These are phyloP conservation scores for Coemansia sp. DNA, from an alignment of 192 early-diverging fungal genomes.

Conservation along the genomic window DNA sequence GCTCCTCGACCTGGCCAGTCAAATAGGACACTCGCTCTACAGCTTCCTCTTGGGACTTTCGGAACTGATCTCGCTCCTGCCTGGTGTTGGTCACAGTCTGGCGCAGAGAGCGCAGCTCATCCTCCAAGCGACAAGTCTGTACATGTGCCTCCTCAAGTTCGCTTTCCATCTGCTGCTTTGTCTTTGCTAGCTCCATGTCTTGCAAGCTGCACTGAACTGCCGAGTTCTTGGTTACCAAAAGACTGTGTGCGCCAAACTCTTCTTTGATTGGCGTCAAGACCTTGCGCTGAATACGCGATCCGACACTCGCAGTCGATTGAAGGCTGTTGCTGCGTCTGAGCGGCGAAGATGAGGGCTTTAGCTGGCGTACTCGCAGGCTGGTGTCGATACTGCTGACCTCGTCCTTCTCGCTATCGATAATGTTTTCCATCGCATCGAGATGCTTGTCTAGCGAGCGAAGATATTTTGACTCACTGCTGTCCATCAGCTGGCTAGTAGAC, in stretches of 20 bases:
- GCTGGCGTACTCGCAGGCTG: not conserved
- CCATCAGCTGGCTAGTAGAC: slow-evolving; percentile 43
- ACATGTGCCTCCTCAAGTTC: slow-evolving; percentile 11
- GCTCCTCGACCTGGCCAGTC: slow-evolving; percentile 45
- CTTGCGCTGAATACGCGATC: slow-evolving; percentile 18
- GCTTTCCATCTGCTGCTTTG: not conserved
- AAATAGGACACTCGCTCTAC: slow-evolving; percentile 32
- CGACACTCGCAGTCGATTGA: slow-evolving; percentile 2
- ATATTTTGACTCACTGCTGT: slow-evolving; percentile 26
- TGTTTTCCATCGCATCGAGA: slow-evolving; percentile 34
- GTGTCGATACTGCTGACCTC: not conserved
- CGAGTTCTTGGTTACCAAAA: not conserved
- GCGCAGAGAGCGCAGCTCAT: slow-evolving; percentile 25
- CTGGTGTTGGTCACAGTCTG: slow-evolving; percentile 25
- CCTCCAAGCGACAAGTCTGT: slow-evolving; percentile 16
- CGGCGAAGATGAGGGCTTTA: slow-evolving; percentile 6
- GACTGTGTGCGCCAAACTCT: slow-evolving; percentile 9
- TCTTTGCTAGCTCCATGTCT: not conserved
- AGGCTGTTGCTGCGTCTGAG: slow-evolving; percentile 13
- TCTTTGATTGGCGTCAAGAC: slow-evolving; percentile 47
- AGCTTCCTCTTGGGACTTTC: slow-evolving; percentile 39
- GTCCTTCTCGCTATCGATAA: slow-evolving; percentile 34
- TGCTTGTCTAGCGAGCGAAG: slow-evolving; percentile 40
- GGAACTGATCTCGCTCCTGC: slow-evolving; percentile 55
- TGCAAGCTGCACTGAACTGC: slow-evolving; percentile 24